phyloP scores from a whole-genome alignment of 768 basidiomycete species.

The Boletales sp. region DNA sequence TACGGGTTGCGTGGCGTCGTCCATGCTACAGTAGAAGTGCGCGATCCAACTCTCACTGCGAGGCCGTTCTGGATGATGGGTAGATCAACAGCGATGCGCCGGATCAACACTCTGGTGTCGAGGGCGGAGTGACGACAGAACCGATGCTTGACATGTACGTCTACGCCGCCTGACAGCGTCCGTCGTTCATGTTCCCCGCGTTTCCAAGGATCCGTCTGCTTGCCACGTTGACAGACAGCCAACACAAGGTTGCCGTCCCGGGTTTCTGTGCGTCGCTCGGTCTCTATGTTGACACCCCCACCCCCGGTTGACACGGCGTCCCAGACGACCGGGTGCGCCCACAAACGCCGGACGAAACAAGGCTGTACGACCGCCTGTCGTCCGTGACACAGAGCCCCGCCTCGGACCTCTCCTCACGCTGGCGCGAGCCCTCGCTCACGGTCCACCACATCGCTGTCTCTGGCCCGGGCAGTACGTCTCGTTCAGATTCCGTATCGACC shows the following conservation, averaged over 20 bases:
- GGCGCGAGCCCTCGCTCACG: constrained; percentile 89
- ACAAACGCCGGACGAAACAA: constrained; percentile 62
- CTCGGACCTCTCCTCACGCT: constrained; percentile 67
- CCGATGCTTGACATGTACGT: constrained; percentile 91
- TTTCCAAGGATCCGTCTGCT: constrained; percentile 68
- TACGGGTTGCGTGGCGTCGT: constrained; percentile 94
- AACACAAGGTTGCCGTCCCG: constrained; percentile 64
- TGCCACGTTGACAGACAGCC: constrained; percentile 58
- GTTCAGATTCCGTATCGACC: background rate
- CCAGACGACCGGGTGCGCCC: constrained; percentile 76
- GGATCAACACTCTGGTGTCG: constrained; percentile 91
- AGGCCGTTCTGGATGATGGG: background rate
- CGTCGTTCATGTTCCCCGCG: background rate
- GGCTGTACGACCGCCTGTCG: constrained; percentile 66
- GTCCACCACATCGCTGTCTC: constrained; percentile 83
- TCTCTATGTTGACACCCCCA: background rate
- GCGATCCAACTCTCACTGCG: background rate
- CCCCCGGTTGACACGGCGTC: background rate
- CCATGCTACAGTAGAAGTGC: constrained; percentile 75
- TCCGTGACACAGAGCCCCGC: constrained; percentile 64
- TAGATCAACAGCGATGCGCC: constrained; percentile 70
- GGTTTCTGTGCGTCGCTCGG: constrained; percentile 66
- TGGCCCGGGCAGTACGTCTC: constrained; percentile 66
- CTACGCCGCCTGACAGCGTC: background rate
- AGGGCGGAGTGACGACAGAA: constrained; percentile 84